A percentile compares a stretch with the other conserved stretches of the same genome.
phyloP scores from a whole-genome alignment of 768 basidiomycete genomes.

The Lactarius akahatsu region DNA sequence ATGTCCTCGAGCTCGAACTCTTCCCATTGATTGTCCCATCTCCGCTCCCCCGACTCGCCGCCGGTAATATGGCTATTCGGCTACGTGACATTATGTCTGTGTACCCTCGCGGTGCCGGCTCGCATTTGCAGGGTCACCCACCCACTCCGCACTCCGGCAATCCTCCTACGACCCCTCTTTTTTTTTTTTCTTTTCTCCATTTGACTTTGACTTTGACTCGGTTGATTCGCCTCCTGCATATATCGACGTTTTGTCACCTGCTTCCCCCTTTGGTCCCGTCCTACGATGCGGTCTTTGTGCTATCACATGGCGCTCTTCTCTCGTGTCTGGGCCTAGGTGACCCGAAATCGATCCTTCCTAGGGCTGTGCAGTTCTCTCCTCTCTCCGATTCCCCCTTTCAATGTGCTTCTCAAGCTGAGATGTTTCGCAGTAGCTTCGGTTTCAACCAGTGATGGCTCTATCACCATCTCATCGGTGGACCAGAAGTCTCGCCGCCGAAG shows the following conservation, averaged over 20 bases:
- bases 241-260: not conserved
- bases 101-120: not conserved
- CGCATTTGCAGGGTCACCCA: not conserved
- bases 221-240: not conserved
- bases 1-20: not conserved
- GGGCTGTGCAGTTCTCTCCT: not conserved
- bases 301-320: not conserved
- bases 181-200: not conserved
- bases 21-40: not conserved
- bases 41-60: not conserved
- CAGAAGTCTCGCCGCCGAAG: not conserved
- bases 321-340: not conserved
- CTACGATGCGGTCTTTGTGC: not conserved
- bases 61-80: not conserved
- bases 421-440: not conserved
- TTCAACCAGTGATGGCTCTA: no score
- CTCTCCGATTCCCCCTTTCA: not conserved
- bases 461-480: no score
- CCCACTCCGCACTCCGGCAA: not conserved
- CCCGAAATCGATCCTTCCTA: not conserved
- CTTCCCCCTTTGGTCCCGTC: constrained; percentile 2
- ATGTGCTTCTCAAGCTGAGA: not conserved
- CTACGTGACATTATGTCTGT: not conserved
- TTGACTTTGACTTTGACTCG: not conserved
- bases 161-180: not conserved